phyloP scores from a whole-genome alignment of 192 early-diverging fungal genomes.

The Jimgerdemannia flammicorona region DNA sequence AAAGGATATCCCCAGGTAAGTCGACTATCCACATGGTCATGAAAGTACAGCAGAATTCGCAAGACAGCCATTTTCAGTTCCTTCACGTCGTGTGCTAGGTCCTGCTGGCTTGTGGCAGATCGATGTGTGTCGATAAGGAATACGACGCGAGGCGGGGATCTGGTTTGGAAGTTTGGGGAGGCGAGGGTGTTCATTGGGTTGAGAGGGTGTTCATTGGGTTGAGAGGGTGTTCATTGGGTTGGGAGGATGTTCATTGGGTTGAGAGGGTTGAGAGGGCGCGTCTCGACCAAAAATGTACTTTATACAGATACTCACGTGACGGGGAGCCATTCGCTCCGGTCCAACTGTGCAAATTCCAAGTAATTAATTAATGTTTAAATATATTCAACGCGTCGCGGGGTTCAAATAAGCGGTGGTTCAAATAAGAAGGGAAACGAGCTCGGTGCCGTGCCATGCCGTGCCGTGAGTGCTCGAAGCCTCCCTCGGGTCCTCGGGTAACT shows the following conservation, averaged over 20 bases:
- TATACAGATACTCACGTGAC: too few relatives aligned
- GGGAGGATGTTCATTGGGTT: slow-evolving; percentile 8
- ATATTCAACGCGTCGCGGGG: too few relatives aligned
- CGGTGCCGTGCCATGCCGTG: too few relatives aligned
- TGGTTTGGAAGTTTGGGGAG: background rate
- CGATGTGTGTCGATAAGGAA: slow-evolving; percentile 18
- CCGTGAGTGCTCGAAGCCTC: too few relatives aligned
- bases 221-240: slow-evolving; percentile 10
- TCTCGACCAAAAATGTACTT: too few relatives aligned
- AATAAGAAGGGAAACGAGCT: too few relatives aligned
- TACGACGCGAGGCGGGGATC: slow-evolving; percentile 17
- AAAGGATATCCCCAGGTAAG: slow-evolving; percentile 19
- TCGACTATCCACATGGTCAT: slow-evolving; percentile 13
- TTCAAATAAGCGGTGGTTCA: too few relatives aligned
- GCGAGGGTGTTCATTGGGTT: slow-evolving; percentile 9
- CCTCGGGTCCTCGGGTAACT: too few relatives aligned
- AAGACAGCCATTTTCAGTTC: slow-evolving; percentile 10
- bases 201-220: slow-evolving; percentile 10
- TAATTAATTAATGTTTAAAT: too few relatives aligned
- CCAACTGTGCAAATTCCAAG: too few relatives aligned
- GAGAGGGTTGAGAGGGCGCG: too few relatives aligned
- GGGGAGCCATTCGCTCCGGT: too few relatives aligned
- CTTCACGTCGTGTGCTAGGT: background rate
- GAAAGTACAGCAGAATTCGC: slow-evolving; percentile 20
- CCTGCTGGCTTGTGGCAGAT: background rate